Percentiles rank a stretch among this genome's conserved stretches.
Conservation (phyloP, 2,329 filamentous ascomycete species). For the Xylaria sp. region DNA sequence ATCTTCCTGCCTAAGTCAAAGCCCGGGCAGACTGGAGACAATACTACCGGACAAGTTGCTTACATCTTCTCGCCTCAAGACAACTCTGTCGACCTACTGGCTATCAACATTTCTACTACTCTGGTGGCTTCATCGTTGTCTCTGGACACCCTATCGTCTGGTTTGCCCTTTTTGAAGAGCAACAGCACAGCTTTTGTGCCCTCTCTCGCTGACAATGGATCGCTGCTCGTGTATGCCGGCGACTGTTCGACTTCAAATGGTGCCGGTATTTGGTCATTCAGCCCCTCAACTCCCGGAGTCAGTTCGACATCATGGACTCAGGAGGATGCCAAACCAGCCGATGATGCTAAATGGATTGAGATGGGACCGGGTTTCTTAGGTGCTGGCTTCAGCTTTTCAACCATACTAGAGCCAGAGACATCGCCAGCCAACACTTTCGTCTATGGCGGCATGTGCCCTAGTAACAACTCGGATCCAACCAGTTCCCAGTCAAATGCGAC, state of each 20-base stretch:
- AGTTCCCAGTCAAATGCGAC: slow-evolving; percentile 74
- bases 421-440: slow-evolving; percentile 71
- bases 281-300: slow-evolving; percentile 54
- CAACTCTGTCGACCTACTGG: slow-evolving; percentile 63
- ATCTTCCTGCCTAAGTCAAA: slow-evolving; percentile 68
- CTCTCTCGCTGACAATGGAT: slow-evolving; percentile 72
- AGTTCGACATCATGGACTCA: slow-evolving; percentile 56
- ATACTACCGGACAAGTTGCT: slow-evolving; percentile 58
- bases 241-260: slow-evolving; percentile 68
- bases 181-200: slow-evolving; percentile 71
- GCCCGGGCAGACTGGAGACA: slow-evolving; percentile 50
- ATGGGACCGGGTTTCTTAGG: slow-evolving; percentile 64
- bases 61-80: slow-evolving; percentile 75
- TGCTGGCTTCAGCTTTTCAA: slow-evolving; percentile 73
- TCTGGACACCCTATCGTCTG: slow-evolving; percentile 62
- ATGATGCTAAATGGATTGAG: slow-evolving; percentile 42
- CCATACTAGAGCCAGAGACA: slow-evolving; percentile 62
- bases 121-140: slow-evolving; percentile 59
- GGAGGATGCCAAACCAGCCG: slow-evolving; percentile 44
- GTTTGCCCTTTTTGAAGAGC: slow-evolving; percentile 70
- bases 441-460: slow-evolving; percentile 92
- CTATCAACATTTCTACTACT: slow-evolving; percentile 71
- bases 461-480: slow-evolving; percentile 53
- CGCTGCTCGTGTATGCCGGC: slow-evolving; percentile 78
- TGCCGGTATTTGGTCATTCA: slow-evolving; percentile 75